Evolutionary conservation across 345 rosid genomes (phyloP).

Genomic region (Jatropha curcas): DNA sequence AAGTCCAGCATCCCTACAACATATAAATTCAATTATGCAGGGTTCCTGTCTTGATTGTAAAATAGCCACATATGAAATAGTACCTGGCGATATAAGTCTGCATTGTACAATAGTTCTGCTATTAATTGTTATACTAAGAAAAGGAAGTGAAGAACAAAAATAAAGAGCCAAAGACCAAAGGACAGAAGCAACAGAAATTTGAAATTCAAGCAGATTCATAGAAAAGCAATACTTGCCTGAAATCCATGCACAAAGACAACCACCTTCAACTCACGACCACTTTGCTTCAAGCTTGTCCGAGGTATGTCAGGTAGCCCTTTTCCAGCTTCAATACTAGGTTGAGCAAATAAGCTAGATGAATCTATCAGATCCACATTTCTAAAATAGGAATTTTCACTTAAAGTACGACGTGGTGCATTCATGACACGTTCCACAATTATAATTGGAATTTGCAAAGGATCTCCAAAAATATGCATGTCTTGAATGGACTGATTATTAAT

Average conservation of each 20-base stretch:
- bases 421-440: conserved; percentile 70
- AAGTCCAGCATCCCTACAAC: too few relatives aligned
- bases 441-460: conserved; percentile 74
- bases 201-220: neutral
- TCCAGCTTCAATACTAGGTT: conserved; percentile 31
- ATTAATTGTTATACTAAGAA: too few relatives aligned
- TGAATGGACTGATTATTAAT: conserved; percentile 79
- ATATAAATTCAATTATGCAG: too few relatives aligned
- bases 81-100: too few relatives aligned
- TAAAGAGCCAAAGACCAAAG: neutral
- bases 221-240: conserved; percentile 55
- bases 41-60: too few relatives aligned
- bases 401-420: conserved; percentile 64
- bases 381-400: conserved; percentile 59
- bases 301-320: conserved; percentile 29
- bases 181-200: neutral
- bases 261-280: conserved; percentile 57
- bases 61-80: too few relatives aligned
- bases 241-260: conserved; percentile 94
- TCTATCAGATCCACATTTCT: conserved; percentile 52
- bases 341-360: conserved; percentile 27
- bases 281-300: conserved; percentile 28
- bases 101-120: too few relatives aligned
- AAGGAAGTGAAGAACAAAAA: neutral
- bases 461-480: conserved; percentile 85